phyloP scores from a whole-genome alignment of 2,329 filamentous ascomycete genomes.

The Penicillium oxalicum region DNA sequence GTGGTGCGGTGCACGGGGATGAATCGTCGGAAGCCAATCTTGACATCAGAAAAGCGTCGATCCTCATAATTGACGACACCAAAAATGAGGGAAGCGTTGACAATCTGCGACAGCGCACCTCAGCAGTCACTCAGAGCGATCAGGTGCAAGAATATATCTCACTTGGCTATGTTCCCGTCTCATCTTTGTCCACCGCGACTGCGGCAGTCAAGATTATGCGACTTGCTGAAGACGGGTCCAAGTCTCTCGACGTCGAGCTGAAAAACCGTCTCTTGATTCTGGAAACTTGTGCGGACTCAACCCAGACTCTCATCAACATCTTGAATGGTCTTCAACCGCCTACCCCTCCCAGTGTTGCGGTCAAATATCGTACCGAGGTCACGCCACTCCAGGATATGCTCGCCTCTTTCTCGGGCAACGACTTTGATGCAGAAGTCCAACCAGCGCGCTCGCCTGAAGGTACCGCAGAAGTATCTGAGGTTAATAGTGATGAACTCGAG shows the following conservation, averaged over 20 bases:
- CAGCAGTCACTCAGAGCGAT: conserved; percentile 29
- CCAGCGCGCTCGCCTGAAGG: conserved; percentile 46
- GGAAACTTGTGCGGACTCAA: conserved; percentile 95
- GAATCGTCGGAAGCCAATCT: conserved; percentile 59
- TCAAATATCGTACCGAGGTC: conserved; percentile 81
- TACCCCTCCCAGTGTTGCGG: conserved; percentile 70
- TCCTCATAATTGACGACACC: conserved; percentile 76
- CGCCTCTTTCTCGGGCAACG: conserved; percentile 82
- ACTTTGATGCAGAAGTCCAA: conserved; percentile 51
- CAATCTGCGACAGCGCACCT: conserved; percentile 25
- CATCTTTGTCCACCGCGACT: conserved; percentile 77
- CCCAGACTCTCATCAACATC: conserved; percentile 78
- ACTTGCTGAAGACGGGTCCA: conserved; percentile 53
- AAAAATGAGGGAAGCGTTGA: conserved; percentile 42
- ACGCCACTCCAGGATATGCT: conserved; percentile 83
- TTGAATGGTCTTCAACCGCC: conserved; percentile 77
- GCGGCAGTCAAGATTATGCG: conserved; percentile 57
- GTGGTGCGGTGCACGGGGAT: conserved; percentile 60
- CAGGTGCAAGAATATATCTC: conserved; percentile 49
- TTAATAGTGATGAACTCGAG: conserved; percentile 37
- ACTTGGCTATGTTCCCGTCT: conserved; percentile 77
- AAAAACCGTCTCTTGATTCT: conserved; percentile 81
- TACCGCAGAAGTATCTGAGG: conserved; percentile 31
- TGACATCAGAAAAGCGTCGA: conserved; percentile 70
- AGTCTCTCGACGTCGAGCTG: conserved; percentile 71